Base-by-base conservation (phyloP, 2,329 filamentous ascomycete species). In the Beauveria rudraprayagi region DNA sequence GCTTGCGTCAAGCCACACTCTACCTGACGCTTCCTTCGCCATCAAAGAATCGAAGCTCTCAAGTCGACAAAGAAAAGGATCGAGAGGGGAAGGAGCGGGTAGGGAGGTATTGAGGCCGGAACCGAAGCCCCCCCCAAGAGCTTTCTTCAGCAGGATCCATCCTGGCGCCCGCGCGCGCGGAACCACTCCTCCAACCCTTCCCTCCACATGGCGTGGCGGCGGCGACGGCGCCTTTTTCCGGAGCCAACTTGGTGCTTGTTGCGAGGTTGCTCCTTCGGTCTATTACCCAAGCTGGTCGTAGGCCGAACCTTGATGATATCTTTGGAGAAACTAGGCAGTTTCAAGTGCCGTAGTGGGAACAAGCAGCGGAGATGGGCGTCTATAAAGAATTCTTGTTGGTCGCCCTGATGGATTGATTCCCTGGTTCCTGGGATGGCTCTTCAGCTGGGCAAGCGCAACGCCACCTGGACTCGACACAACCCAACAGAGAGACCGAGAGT, bases 201-300 rank as follows among this genome's bases (percentile, higher is more conserved):
- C 56, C 47, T 44, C 56, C 47, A 59, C 56, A 59, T 59, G 48
- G 57, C 19, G 48, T 52, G 34, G 47, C 56, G 47, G 46, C 46
- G 56, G 46, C 37, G 56, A 43, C 56, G 56, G 48, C 56, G 37
- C 40, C 40, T 44, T 53, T 46, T 46, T 46, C 16, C n/a, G 26
- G 56, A 17, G 16, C 34, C 19, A 47, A 16, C 17, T 28, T 41
- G 11, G 5, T n/a, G 17, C 28, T 41, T 40, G n/a, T 40, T 24
- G 26, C 14, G 24, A 43, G 11, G 6, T 28, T 19, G 24, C 22
- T 56, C 41, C 16, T 37, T 56, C 54, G 54, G 54, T 16, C 17
- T 17, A 22, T 43, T 46, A 11, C 48, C 48, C 48, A 60, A 52
- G 34, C 7, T 40, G 40, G 47, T 46, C 14, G 19, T 50, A 24